Evolutionary conservation across 2,329 filamentous ascomycete genomes (phyloP).

Genomic region (Colletotrichum sp.): DNA sequence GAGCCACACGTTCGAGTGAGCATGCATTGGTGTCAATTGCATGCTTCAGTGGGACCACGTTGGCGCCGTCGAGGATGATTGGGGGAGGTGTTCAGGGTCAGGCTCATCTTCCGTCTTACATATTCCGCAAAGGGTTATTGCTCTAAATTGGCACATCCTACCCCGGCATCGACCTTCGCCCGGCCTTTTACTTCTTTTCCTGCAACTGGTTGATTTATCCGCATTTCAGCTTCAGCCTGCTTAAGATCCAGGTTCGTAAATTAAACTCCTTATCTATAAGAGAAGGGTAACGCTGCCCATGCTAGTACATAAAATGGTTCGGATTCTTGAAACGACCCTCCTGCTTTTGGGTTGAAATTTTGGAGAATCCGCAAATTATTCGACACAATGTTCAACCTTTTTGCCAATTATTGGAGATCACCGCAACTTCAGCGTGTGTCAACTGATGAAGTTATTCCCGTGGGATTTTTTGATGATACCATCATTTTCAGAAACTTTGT

Average conservation of each 20-base stretch:
- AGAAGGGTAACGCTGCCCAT: background rate
- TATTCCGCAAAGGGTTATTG: background rate
- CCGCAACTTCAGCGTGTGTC: background rate
- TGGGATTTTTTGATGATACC: slow-evolving; percentile 30
- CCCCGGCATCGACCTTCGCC: background rate
- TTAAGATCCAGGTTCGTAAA: background rate
- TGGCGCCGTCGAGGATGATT: background rate
- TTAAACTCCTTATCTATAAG: background rate
- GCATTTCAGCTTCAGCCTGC: background rate
- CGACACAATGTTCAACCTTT: background rate
- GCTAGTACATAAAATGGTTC: background rate
- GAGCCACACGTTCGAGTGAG: background rate
- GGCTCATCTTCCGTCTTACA: background rate
- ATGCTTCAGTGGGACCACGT: background rate
- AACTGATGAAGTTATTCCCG: slow-evolving; percentile 27
- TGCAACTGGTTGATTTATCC: background rate
- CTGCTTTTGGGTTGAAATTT: background rate
- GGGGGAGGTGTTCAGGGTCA: background rate
- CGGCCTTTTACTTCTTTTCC: background rate
- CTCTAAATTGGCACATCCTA: background rate
- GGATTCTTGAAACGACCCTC: background rate
- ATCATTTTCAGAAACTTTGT: slow-evolving; percentile 25
- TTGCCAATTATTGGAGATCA: background rate
- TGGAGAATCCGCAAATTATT: background rate
- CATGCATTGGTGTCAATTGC: background rate